These are phyloP conservation scores for Epichloe scottii DNA, from an alignment of 2,329 filamentous ascomycete species.

Conservation along the genomic window DNA sequence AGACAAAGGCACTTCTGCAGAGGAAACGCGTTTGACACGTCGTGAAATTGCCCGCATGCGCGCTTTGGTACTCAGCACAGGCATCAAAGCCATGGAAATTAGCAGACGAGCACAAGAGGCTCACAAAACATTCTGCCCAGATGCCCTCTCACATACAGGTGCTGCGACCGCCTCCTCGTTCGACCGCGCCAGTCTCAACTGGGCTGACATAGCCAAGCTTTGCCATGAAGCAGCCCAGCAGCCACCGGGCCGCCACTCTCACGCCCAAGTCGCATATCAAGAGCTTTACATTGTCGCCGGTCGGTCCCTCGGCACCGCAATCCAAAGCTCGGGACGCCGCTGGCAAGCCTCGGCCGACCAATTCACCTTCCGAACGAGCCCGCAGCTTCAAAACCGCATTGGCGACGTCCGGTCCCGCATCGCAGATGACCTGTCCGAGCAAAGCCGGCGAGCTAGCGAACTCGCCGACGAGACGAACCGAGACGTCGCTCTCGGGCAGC, in stretches of 20 bases:
- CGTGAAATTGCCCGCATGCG: slow-evolving; percentile 72
- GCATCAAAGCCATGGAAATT: slow-evolving; percentile 83
- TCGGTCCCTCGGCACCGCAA: slow-evolving; percentile 35
- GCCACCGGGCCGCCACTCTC: slow-evolving; percentile 16
- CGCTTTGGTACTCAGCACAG: slow-evolving; percentile 66
- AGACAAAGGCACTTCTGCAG: slow-evolving; percentile 25
- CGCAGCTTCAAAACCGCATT: slow-evolving; percentile 36
- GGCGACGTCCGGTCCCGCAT: slow-evolving; percentile 34
- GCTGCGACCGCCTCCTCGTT: slow-evolving; percentile 10
- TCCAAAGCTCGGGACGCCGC: slow-evolving; percentile 34
- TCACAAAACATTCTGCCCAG: slow-evolving; percentile 21
- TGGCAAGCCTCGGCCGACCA: slow-evolving; percentile 47
- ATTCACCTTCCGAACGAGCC: slow-evolving; percentile 45
- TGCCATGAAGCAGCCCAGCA: slow-evolving; percentile 20
- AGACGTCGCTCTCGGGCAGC: slow-evolving; percentile 63
- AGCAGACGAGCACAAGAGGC: slow-evolving; percentile 47
- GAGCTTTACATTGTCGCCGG: slow-evolving; percentile 41
- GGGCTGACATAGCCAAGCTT: slow-evolving; percentile 32
- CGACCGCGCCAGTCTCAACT: slow-evolving; percentile 17
- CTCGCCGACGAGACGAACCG: slow-evolving; percentile 68
- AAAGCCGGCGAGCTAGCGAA: slow-evolving; percentile 58
- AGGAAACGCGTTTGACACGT: slow-evolving; percentile 35
- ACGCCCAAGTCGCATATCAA: slow-evolving; percentile 21
- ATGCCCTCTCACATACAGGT: slow-evolving; percentile 9
- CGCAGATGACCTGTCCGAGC: slow-evolving; percentile 39